These are phyloP conservation scores for Amyloporia xantha DNA, from an alignment of 768 basidiomycete species.

Conservation along the genomic window DNA sequence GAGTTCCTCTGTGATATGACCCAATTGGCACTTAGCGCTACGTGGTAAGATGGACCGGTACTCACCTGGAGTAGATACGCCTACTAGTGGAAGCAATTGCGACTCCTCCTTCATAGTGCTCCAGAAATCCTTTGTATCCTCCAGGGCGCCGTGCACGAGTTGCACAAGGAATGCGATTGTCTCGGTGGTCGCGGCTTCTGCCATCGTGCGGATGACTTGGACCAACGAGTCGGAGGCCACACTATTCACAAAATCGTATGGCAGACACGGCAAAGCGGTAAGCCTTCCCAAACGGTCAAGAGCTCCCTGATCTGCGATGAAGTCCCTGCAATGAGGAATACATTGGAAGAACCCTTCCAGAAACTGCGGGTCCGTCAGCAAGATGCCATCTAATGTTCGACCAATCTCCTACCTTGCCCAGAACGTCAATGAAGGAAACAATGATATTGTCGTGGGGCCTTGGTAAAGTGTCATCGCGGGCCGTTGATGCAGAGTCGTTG, in stretches of 20 bases:
- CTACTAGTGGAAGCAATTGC: conserved; percentile 59
- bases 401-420: conserved; percentile 55
- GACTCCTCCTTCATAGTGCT: conserved; percentile 43
- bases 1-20: conserved; percentile 36
- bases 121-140: conserved; percentile 72
- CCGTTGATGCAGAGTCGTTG: conserved; percentile 13
- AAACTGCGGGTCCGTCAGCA: conserved; percentile 46
- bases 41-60: background rate
- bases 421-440: conserved; percentile 72
- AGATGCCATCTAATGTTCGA: background rate
- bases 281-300: conserved; percentile 69
- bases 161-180: conserved; percentile 65
- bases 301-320: conserved; percentile 68
- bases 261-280: conserved; percentile 78
- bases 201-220: conserved; percentile 83
- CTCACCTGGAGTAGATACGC: conserved; percentile 25
- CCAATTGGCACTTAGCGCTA: background rate
- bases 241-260: conserved; percentile 82
- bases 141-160: conserved; percentile 63
- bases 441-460: conserved; percentile 69
- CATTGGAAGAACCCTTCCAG: conserved; percentile 94
- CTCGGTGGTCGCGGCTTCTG: conserved; percentile 75
- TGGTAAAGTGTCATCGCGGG: conserved; percentile 28
- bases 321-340: conserved; percentile 82
- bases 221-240: conserved; percentile 83